phyloP scores from a whole-genome alignment of 1,284 basidiomycete genomes.

The Xanthoconium separans region DNA sequence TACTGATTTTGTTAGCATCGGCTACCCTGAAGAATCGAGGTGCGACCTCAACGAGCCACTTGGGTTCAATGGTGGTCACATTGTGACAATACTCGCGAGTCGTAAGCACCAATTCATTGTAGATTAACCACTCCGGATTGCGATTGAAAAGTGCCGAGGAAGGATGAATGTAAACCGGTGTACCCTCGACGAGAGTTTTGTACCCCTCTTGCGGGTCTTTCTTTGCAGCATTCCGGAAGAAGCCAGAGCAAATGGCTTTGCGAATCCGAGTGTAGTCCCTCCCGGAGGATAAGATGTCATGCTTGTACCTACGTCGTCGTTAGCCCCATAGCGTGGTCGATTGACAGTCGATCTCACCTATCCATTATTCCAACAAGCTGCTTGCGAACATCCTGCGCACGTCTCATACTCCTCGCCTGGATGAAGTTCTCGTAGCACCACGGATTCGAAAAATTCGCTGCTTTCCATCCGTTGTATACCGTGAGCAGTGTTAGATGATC shows the following conservation, averaged over 20 bases:
- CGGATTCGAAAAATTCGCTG: slow-evolving; percentile 91
- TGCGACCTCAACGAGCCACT: slow-evolving; percentile 98
- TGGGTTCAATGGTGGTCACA: slow-evolving; percentile 95
- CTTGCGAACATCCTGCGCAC: slow-evolving; percentile 98
- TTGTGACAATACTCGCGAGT: slow-evolving; percentile 94
- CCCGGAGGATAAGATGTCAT: slow-evolving; percentile 91
- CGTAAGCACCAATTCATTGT: slow-evolving; percentile 61
- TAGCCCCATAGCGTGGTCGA: slow-evolving; percentile 5
- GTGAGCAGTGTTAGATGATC: slow-evolving; percentile 94
- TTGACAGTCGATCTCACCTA: slow-evolving; percentile 50
- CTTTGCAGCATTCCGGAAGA: slow-evolving; percentile 95
- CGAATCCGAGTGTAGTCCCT: slow-evolving; percentile 93
- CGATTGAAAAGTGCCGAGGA: slow-evolving; percentile 97
- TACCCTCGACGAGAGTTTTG: slow-evolving; percentile 97
- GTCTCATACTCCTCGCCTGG: slow-evolving; percentile 93
- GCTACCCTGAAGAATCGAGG: slow-evolving; percentile 98
- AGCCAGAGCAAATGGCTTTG: slow-evolving; percentile 95
- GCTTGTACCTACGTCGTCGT: slow-evolving; percentile 71
- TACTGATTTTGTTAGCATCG: slow-evolving; percentile 94
- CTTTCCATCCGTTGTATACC: slow-evolving; percentile 99
- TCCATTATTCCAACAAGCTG: slow-evolving; percentile 99
- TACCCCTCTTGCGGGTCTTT: slow-evolving; percentile 96
- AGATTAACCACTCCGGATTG: slow-evolving; percentile 67
- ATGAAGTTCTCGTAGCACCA: slow-evolving; percentile 99
- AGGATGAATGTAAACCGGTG: slow-evolving; percentile 97